Evolutionary conservation across 768 basidiomycete species (phyloP).

Genomic region (Trametes cinnabarina): DNA sequence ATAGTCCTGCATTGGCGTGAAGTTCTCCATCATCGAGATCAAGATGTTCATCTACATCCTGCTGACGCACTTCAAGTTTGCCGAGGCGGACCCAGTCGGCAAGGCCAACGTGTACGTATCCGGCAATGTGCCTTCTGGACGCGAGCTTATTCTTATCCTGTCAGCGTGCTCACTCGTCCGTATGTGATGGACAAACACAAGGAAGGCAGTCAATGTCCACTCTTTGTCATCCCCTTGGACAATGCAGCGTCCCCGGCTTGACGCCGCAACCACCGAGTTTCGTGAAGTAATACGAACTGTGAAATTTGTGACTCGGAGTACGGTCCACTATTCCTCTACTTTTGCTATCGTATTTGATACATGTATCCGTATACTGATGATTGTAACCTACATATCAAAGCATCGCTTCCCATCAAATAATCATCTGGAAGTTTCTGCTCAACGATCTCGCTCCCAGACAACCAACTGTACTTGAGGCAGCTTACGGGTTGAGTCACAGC

Average conservation of each 20-base stretch:
- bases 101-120: slow-evolving; percentile 60
- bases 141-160: not conserved
- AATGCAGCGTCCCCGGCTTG: not conserved
- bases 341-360: too few relatives aligned
- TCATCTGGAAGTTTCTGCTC: not conserved
- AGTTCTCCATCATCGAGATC: slow-evolving; percentile 82
- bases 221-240: slow-evolving; percentile 25
- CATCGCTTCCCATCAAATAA: not conserved
- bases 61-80: slow-evolving; percentile 69
- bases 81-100: slow-evolving; percentile 76
- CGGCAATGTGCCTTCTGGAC: not conserved
- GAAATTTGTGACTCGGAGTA: too few relatives aligned
- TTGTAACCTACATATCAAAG: not conserved
- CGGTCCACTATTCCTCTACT: too few relatives aligned
- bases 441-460: too few relatives aligned
- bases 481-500: too few relatives aligned
- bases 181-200: slow-evolving; percentile 29
- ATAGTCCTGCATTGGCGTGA: slow-evolving; percentile 80
- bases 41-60: slow-evolving; percentile 74
- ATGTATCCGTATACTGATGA: not conserved
- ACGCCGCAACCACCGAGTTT: not conserved
- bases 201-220: slow-evolving; percentile 31
- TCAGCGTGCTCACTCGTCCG: slow-evolving; percentile 27
- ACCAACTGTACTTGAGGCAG: too few relatives aligned
- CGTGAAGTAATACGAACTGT: too few relatives aligned